Percentiles rank a stretch among this genome's conserved stretches.
phyloP scores from a whole-genome alignment of 108 stramenopile species.

The Fistulifera pelliculosa region DNA sequence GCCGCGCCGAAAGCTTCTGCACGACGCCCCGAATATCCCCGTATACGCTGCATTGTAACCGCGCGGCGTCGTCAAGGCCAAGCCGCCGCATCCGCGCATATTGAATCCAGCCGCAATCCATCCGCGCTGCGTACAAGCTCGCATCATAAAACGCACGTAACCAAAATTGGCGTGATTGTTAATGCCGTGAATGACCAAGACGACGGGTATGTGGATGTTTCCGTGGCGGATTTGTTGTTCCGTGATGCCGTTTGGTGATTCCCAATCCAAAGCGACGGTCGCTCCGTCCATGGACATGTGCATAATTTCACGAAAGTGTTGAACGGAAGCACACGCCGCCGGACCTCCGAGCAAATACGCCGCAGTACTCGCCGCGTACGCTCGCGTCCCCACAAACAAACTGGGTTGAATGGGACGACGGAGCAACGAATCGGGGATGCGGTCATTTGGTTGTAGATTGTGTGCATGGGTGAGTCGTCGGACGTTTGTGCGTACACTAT shows the following conservation, averaged over 20 bases:
- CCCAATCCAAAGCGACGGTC: constrained; percentile 70
- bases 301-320: constrained; percentile 51
- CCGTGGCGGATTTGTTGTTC: constrained; percentile 5
- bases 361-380: constrained; percentile 44
- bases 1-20: constrained; percentile 37
- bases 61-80: constrained; percentile 49
- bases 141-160: constrained; percentile 71
- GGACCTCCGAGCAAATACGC: constrained; percentile 58
- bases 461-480: constrained; percentile 1
- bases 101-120: constrained; percentile 77
- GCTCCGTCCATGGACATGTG: constrained; percentile 64
- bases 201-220: constrained; percentile 26
- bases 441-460: constrained; percentile 23
- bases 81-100: constrained; percentile 65
- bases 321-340: constrained; percentile 5
- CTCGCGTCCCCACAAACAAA: constrained; percentile 73
- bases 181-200: constrained; percentile 74
- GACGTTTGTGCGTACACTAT: constrained; percentile 44
- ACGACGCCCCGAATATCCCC: constrained; percentile 63
- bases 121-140: constrained; percentile 58
- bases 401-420: constrained; percentile 52
- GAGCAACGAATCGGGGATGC: constrained; percentile 34
- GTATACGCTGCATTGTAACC: constrained; percentile 74
- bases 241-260: constrained; percentile 30
- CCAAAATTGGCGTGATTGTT: constrained; percentile 85